Evolutionary conservation across 345 rosid species (phyloP), one percentile per base, ranked within the genome.

Genomic region (Citrus sp.): DNA sequence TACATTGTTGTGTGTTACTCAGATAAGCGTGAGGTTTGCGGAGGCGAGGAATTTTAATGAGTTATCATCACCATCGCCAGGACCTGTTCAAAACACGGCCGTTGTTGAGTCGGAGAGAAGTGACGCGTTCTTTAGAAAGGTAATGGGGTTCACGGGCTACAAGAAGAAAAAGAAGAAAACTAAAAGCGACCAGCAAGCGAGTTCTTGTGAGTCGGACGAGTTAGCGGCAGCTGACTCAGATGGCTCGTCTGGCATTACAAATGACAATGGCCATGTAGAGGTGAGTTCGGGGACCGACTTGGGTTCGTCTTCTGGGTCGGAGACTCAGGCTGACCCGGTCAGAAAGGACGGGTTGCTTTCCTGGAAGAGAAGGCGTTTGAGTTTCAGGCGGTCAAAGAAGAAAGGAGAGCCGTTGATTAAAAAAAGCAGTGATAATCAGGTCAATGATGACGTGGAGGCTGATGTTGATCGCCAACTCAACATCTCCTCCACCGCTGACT

Each of bases 21-120:
- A 88, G 91, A 69, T 86, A 56, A 18, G 63, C 34, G 79, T 86
- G 28, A 80, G 85, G 67, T 85, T 85, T 30, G 78, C 83, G 9
- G 86, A 82, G 82, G 81, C 80, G 32, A 85, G 86, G 56, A 60
- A 58, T 66, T 51, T 58, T 3, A 5, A 46, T 6, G 86, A 81
- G 27, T 30, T 72, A 22, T 6, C 72, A 2, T 54, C 58, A 54
- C 19, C 58, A 54, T 18, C 58, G 18, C 58, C 22, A n/a, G 76
- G 42, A 63, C 21, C 37, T 0, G 74, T 68, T 66, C 82, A 77
- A 61, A 84, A 72, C 70, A 34, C 77, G 54, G 55, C 70, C 5
- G 18, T 46, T 13, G 18, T 46, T 30, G 72, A 64, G 66, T 69
- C 78, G 2, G 78, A 74, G 13, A 49, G 78, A 49, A 80, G 70